Evolutionary conservation across 805 yeast species (phyloP).

Genomic region (Crinitomyces ghanaensis): DNA sequence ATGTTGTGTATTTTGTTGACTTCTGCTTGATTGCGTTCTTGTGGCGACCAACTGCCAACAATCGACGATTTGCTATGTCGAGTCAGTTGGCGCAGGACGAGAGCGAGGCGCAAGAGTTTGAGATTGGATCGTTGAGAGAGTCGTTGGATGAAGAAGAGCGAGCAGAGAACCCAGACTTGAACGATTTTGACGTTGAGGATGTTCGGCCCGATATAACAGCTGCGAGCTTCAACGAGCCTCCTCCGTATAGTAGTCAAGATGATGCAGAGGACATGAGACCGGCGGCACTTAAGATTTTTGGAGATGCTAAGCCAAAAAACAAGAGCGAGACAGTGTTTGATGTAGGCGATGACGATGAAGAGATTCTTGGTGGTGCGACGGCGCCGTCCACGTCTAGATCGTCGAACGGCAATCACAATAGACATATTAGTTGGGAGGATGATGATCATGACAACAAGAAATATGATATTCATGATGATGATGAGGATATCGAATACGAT

Average conservation of each 20-base stretch:
- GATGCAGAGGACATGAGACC: slow-evolving; percentile 6
- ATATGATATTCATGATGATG: slow-evolving; percentile 3
- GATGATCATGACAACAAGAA: slow-evolving; percentile 3
- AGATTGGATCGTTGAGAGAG: slow-evolving; percentile 41
- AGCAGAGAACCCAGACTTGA: too few relatives aligned
- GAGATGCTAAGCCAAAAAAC: background rate
- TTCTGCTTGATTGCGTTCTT: slow-evolving; percentile 76
- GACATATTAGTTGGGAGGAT: slow-evolving; percentile 11
- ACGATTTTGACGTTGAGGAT: slow-evolving; percentile 2
- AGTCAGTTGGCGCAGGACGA: slow-evolving; percentile 78
- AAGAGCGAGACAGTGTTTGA: slow-evolving; percentile 17
- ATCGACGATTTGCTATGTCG: slow-evolving; percentile 88
- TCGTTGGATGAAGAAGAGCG: slow-evolving; percentile 30
- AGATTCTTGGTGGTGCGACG: slow-evolving; percentile 8
- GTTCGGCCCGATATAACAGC: slow-evolving; percentile 3
- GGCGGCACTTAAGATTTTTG: slow-evolving; percentile 6
- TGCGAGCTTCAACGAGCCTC: slow-evolving; percentile 6
- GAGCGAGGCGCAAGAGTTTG: slow-evolving; percentile 53
- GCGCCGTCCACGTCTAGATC: background rate
- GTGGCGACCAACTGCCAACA: slow-evolving; percentile 97
- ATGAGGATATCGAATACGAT: slow-evolving; percentile 2
- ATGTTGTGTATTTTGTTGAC: slow-evolving; percentile 72
- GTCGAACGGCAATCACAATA: slow-evolving; percentile 2
- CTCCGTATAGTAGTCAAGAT: slow-evolving; percentile 1
- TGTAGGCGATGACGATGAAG: slow-evolving; percentile 19